Conservation (phyloP, 225 moss, liverwort and hornwort genomes). For the Neckera pumila region DNA sequence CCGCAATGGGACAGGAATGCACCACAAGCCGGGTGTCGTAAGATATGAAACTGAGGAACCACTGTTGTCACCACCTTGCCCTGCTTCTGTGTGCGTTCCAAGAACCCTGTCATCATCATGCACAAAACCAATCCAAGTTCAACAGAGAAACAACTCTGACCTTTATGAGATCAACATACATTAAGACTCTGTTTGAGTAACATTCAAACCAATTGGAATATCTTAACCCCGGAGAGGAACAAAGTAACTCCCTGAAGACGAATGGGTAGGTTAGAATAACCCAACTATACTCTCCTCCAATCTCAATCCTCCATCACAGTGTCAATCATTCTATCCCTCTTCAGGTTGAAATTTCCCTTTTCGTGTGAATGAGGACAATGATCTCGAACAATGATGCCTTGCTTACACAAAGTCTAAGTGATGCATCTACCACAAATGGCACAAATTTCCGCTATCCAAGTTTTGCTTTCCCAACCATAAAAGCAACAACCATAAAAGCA, state of each 20-base stretch:
- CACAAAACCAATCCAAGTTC: background rate
- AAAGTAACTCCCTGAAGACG: too few relatives aligned
- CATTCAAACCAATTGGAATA: background rate
- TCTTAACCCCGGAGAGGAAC: background rate
- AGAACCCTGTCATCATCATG: background rate
- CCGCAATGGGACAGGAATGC: slow-evolving; percentile 18
- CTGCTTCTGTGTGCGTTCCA: background rate
- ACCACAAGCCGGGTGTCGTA: slow-evolving; percentile 10
- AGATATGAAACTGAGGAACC: slow-evolving; percentile 12
- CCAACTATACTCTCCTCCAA: background rate
- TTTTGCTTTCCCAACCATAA: background rate
- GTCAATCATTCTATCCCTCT: rapidly evolving
- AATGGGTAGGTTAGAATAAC: background rate
- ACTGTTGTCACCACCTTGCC: background rate
- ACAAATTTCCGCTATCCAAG: background rate
- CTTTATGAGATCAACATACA: background rate
- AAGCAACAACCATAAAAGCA: background rate
- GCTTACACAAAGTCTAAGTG: background rate
- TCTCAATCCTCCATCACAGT: background rate
- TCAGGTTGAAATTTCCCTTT: background rate
- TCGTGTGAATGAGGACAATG: background rate
- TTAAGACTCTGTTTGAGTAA: background rate
- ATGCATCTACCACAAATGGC: background rate
- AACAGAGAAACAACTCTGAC: background rate
- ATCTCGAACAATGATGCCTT: background rate